Evolutionary conservation across 805 yeast genomes (phyloP).

Genomic region (Candida qinlingensis): DNA sequence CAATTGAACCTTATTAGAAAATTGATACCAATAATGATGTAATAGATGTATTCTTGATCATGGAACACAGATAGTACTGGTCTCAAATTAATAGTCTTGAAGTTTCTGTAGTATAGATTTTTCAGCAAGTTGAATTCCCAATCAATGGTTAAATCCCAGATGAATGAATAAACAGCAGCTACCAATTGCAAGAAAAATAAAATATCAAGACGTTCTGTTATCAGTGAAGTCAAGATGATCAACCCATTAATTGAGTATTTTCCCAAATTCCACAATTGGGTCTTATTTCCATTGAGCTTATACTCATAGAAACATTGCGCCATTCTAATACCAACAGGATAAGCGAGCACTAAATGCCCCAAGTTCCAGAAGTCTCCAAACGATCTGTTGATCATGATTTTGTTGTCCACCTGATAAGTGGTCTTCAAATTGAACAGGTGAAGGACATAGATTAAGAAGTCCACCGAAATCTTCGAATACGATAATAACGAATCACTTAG

Average conservation of each 20-base stretch:
- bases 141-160: conserved; percentile 89
- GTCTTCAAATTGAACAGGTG: conserved; percentile 35
- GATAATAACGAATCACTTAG: conserved; percentile 83
- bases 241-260: conserved; percentile 71
- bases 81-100: conserved; percentile 24
- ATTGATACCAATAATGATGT: conserved; percentile 54
- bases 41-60: conserved; percentile 36
- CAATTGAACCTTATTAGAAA: conserved; percentile 69
- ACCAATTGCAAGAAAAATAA: conserved; percentile 37
- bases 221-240: conserved; percentile 36
- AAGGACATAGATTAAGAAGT: conserved; percentile 54
- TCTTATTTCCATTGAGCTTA: conserved; percentile 38
- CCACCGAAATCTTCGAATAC: conserved; percentile 70
- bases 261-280: conserved; percentile 63
- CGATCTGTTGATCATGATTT: conserved; percentile 26
- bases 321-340: conserved; percentile 74
- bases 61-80: conserved; percentile 3
- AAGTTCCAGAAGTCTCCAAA: conserved; percentile 29
- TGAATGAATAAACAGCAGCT: conserved; percentile 72
- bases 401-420: conserved; percentile 26
- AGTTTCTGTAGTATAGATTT: neutral
- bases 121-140: conserved; percentile 70
- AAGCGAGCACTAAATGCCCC: conserved; percentile 32
- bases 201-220: conserved; percentile 6
- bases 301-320: conserved; percentile 79